Evolutionary conservation across 371 early-diverging fungal species (phyloP), one percentile per base, ranked within the genome.

Genomic region (Mortierella sp.): DNA sequence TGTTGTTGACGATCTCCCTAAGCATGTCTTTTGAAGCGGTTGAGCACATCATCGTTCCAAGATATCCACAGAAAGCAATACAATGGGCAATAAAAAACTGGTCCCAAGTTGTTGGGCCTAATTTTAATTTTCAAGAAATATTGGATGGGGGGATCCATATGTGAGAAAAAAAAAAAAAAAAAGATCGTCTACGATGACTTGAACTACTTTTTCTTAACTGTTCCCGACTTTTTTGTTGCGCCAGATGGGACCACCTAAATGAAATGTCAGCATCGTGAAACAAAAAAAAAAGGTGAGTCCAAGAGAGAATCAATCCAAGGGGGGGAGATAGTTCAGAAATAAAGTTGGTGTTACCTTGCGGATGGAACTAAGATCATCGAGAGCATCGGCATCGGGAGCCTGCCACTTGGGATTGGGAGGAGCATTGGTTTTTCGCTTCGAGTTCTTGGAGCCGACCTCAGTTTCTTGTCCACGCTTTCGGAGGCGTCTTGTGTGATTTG

Each of bases 141-240:
- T n/a, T n/a, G n/a, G n/a, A n/a, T n/a, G n/a, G n/a, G n/a, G n/a
- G n/a, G n/a, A n/a, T n/a, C n/a, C n/a, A n/a, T n/a, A n/a, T n/a
- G n/a, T n/a, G n/a, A n/a, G n/a, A n/a, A 16, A 58, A 19, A 31
- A 41, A 52, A 19, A 60, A 42, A 23, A 43, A n/a, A 45, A 28
- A 9, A 23, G n/a, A n/a, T n/a, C n/a, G n/a, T n/a, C n/a, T n/a
- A n/a, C n/a, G n/a, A n/a, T n/a, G n/a, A n/a, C n/a, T n/a, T n/a
- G n/a, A n/a, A n/a, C 43, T 56, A 71, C 64, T 71, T 71, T 51
- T 71, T 71, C 61, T 71, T 71, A 61, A 64, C 53, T 5, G 71
- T 14, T 18, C 61, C 65, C 0, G 71, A 56, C 54, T 71, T 71
- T 27, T 71, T 71, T 28, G 61, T 56, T 9, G 53, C 51, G 21